Evolutionary conservation across 2,329 filamentous ascomycete genomes (phyloP).

Genomic region (Fusarium staphyleae): DNA sequence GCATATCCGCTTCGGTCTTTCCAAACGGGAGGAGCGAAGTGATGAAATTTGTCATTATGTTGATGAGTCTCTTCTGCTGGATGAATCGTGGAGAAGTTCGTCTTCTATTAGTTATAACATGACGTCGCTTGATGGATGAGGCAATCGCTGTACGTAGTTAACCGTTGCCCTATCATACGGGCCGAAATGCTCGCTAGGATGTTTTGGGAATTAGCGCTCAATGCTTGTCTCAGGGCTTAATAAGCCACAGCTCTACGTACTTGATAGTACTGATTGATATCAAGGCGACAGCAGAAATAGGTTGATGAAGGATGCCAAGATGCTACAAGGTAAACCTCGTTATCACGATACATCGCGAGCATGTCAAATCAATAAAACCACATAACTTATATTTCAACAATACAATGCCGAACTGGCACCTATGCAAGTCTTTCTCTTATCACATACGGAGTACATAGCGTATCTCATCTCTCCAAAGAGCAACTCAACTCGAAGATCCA

Average conservation of each 20-base stretch:
- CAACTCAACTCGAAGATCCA: slow-evolving; percentile 20
- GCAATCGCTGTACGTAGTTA: background rate
- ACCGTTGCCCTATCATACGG: slow-evolving; percentile 22
- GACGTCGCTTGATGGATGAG: slow-evolving; percentile 29
- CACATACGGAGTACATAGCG: slow-evolving; percentile 4
- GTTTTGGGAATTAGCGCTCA: slow-evolving; percentile 19
- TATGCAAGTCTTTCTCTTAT: slow-evolving; percentile 5
- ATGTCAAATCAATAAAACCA: slow-evolving; percentile 1
- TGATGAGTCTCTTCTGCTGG: background rate
- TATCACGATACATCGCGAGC: background rate
- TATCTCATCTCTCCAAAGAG: slow-evolving; percentile 18
- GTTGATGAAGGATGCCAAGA: too few relatives aligned
- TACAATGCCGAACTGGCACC: slow-evolving; percentile 16
- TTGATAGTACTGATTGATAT: too few relatives aligned
- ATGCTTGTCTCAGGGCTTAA: slow-evolving; percentile 8
- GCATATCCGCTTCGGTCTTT: slow-evolving; percentile 18
- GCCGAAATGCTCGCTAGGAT: slow-evolving; percentile 9
- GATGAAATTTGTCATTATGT: slow-evolving; percentile 33
- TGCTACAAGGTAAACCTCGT: too few relatives aligned
- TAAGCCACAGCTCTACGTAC: slow-evolving; percentile 13
- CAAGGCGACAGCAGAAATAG: too few relatives aligned
- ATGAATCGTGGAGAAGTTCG: background rate
- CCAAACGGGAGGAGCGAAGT: slow-evolving; percentile 34
- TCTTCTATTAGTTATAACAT: slow-evolving; percentile 25
- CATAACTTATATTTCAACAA: slow-evolving; percentile 23